Conservation (phyloP, 768 basidiomycete species). For the Dioszegia aurantiaca region DNA sequence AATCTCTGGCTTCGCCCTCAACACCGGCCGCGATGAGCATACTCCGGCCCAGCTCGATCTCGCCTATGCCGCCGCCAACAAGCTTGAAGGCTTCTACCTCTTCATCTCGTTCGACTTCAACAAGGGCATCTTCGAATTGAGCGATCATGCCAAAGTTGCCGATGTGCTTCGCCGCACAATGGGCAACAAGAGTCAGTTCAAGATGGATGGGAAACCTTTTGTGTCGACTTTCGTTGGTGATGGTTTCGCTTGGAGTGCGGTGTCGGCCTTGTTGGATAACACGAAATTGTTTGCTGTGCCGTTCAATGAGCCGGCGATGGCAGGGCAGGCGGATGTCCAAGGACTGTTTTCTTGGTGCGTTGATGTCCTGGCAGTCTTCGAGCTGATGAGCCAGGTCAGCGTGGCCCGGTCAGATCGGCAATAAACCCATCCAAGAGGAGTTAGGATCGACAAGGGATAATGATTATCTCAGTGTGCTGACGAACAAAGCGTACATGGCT, state of each 20-base stretch:
- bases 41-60: constrained; percentile 44
- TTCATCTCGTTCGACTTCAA: constrained; percentile 54
- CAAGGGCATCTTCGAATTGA: constrained; percentile 43
- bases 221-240: constrained; percentile 52
- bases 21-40: constrained; percentile 48
- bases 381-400: constrained; percentile 34
- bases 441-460: constrained; percentile 27
- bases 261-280: constrained; percentile 24
- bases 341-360: constrained; percentile 50
- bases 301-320: constrained; percentile 41
- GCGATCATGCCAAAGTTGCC: constrained; percentile 20
- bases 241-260: constrained; percentile 44
- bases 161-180: constrained; percentile 35
- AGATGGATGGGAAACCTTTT: constrained; percentile 44
- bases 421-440: constrained; percentile 40
- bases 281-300: constrained; percentile 44
- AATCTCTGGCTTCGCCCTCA: constrained; percentile 48
- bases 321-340: constrained; percentile 26
- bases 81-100: constrained; percentile 37
- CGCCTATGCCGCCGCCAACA: constrained; percentile 43
- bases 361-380: too few relatives aligned
- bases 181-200: constrained; percentile 33
- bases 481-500: constrained; percentile 41
- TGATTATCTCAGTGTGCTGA: constrained; percentile 24
- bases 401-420: constrained; percentile 47